Evolutionary conservation across 225 moss, liverwort and hornwort genomes (phyloP).

Genomic region (Polytrichum formosum): DNA sequence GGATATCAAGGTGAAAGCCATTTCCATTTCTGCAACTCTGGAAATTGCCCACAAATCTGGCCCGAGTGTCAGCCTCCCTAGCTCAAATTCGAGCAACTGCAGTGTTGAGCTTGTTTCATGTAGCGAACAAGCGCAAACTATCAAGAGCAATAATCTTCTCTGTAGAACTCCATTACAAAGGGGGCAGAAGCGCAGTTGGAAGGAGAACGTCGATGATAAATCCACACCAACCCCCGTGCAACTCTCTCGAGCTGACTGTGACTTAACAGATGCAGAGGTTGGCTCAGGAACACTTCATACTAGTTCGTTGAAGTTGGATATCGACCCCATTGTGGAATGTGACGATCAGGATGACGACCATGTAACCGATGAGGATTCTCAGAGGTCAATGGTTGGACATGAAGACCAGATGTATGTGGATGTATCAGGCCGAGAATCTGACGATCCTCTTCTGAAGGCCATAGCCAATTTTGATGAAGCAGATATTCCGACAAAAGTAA

Average conservation of each 20-base stretch:
- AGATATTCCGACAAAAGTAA: slow-evolving; percentile 20
- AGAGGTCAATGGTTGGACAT: slow-evolving; percentile 5
- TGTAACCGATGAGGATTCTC: slow-evolving; percentile 1
- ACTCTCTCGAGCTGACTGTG: slow-evolving; percentile 2
- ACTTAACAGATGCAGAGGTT: slow-evolving; percentile 2
- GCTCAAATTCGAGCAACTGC: background rate
- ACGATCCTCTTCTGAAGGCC: slow-evolving; percentile 9
- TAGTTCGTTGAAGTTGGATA: background rate
- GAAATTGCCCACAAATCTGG: background rate
- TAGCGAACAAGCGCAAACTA: too few relatives aligned
- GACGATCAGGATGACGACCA: background rate
- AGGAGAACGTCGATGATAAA: slow-evolving; percentile 5
- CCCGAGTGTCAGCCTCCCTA: background rate
- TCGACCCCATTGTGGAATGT: background rate
- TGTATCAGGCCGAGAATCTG: slow-evolving; percentile 14
- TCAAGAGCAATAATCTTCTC: too few relatives aligned
- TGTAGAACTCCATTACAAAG: slow-evolving; percentile 9
- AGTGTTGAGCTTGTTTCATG: background rate
- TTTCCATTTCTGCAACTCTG: background rate
- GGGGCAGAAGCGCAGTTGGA: slow-evolving; percentile 21
- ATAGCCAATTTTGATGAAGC: slow-evolving; percentile 22
- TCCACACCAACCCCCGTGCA: background rate
- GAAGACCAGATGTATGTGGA: slow-evolving; percentile 13
- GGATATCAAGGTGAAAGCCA: background rate
- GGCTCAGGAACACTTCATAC: background rate